Evolutionary conservation across 2,329 filamentous ascomycete species (phyloP), one percentile per base, ranked within the genome.

Genomic region (Cladosporium halotolerans): DNA sequence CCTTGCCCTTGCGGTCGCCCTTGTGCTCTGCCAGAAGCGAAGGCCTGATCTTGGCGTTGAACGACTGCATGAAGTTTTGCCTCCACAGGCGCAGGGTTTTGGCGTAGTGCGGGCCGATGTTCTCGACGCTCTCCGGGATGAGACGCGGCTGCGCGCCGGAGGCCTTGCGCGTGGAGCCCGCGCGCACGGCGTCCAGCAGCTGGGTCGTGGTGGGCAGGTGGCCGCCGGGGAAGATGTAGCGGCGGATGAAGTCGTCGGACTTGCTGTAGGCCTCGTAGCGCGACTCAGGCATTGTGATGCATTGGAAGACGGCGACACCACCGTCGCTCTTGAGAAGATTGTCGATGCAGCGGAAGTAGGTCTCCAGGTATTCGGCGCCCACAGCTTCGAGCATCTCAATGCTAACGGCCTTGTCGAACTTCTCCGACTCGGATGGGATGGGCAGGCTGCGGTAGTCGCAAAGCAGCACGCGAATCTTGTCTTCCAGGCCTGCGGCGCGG

Each of bases 301-400:
- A 88, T 66, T 89, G 86, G 67, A 89, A 87, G 45, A 85, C 80
- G 6, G 81, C 84, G 41, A 88, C 79, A 1, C 84, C 82, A 2
- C 81, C 82, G 13, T 84, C 76, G 45, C 75, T 76, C 68, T 89
- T 88, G 41, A 89, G 68, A 32, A 88, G 67, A 53, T 73, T 73
- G 60, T 88, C 73, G 47, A 89, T 75, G 58, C 79, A 81, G 14
- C 73, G 70, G 64, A 89, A 89, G 64, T 88, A 89, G 1, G 79
- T 84, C 16, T 76, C 73, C 32, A 89, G 68, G 60, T 81, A 88
- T 63, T 86, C 82, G 48, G 78, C 73, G 3, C 86, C 86, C 0
- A 89, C 86, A 1, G 83, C 83, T 70, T 89, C 86, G 18, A 89
- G 72, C 86, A 89, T 89, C 65, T 89, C 86, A 54, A 89, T 87